Base-by-base conservation (phyloP, 2,329 filamentous ascomycete genomes). In the Pleoardoris graminearum region DNA sequence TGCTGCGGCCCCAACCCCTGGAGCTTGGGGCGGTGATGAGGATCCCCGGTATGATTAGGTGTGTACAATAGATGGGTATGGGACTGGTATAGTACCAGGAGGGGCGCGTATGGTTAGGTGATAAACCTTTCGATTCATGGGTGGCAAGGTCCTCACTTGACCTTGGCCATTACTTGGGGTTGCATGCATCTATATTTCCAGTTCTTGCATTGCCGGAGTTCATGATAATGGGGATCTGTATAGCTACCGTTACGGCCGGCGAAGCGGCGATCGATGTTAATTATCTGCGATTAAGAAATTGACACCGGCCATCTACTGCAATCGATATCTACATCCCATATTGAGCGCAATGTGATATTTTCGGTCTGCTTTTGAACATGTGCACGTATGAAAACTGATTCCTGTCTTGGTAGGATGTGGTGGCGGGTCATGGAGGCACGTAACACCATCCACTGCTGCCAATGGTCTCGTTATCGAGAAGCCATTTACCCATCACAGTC, bases 1-100 rank as follows among this genome's bases (percentile, higher is more conserved):
- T 27, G 67, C 69, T 35, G 69, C 69, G 27, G 85, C 85, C 19
- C 83, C 85, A 0, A 88, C 85, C n/a, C 85, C 85, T 4, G 78
- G 78, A 8, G 76, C 75, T 12, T 80, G 78, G 52, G 60, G 58
- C 7, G 25, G 47, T 33, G 59, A 62, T 21, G 60, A 63, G 45
- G 60, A 63, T 53, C 60, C 60, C 16, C 44, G 57, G 33, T 63
- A 62, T 30, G 58, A 63, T 46, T 62, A 43, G 45, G 50, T 48
- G 25, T 41, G 37, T 48, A 48, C 14, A 14, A 41, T 48, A 37
- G 23, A 47, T 47, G 21, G 21, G 30, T 14, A 38, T 38, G 16
- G 33, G 33, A 16, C 14, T n/a, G 33, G 17, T 7, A 36, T 12
- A 36, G 33, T 32, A 14, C n/a, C 30, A 32, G 30, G 11, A 10